These are phyloP conservation scores for Yarrowia divulgata DNA, from an alignment of 805 yeast genomes.

Conservation along the genomic window DNA sequence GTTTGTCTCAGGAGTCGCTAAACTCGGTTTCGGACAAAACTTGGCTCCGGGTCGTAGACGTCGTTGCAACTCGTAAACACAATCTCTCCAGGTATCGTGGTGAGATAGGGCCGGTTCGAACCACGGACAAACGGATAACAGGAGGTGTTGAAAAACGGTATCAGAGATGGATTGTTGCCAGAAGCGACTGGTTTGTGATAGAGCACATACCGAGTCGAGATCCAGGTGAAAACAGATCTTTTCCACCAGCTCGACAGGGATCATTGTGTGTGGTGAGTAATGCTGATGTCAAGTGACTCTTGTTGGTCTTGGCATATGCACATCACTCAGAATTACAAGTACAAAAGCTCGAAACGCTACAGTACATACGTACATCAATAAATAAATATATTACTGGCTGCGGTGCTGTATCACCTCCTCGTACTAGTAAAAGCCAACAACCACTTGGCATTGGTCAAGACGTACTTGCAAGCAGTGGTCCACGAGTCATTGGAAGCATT, in stretches of 20 bases:
- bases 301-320: no score
- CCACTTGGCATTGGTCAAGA: slow-evolving; percentile 85
- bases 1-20: no score
- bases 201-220: not conserved
- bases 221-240: not conserved
- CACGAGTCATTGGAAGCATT: slow-evolving; percentile 74
- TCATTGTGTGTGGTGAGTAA: not conserved
- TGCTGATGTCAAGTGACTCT: no score
- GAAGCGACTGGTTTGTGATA: not conserved
- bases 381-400: not conserved
- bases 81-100: not conserved
- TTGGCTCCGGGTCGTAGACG: not conserved
- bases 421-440: slow-evolving; percentile 72
- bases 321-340: not conserved
- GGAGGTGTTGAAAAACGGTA: not conserved
- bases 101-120: not conserved
- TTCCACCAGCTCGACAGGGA: not conserved
- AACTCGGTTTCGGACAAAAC: not conserved
- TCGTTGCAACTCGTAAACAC: not conserved
- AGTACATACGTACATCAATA: not conserved
- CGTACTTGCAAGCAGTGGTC: slow-evolving; percentile 87
- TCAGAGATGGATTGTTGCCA: not conserved
- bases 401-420: not conserved
- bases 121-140: not conserved
- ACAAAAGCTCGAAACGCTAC: no score